Conservation (phyloP, 805 yeast genomes). For the Ogataea minuta region DNA sequence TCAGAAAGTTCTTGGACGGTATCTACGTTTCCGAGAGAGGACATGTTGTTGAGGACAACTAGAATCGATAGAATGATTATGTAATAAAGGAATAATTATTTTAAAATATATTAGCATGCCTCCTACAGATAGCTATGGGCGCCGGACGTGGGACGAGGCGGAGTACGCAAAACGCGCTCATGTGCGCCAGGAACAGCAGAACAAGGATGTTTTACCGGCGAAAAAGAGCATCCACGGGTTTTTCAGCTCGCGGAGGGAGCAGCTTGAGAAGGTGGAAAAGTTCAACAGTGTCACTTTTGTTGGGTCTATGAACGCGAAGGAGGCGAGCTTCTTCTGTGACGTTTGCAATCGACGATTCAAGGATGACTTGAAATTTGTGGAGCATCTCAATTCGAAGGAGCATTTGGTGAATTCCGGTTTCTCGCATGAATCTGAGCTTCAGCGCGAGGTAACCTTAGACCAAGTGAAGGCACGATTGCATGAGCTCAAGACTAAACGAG, state of each 20-base stretch:
- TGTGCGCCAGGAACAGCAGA: conserved; percentile 7
- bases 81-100: conserved; percentile 2
- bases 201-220: conserved; percentile 13
- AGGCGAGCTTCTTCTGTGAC: conserved; percentile 85
- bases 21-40: conserved; percentile 98
- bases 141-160: conserved; percentile 72
- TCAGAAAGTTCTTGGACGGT: conserved; percentile 99
- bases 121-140: conserved; percentile 40
- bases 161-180: conserved; percentile 54
- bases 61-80: conserved; percentile 3
- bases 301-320: conserved; percentile 33
- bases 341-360: conserved; percentile 76
- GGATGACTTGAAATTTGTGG: conserved; percentile 77
- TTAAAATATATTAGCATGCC: neutral
- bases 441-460: conserved; percentile 44
- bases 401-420: conserved; percentile 50
- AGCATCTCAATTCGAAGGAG: conserved; percentile 76
- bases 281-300: conserved; percentile 27
- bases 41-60: conserved; percentile 57
- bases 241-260: conserved; percentile 22
- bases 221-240: conserved; percentile 21
- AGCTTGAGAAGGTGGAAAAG: conserved; percentile 26
- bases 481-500: conserved; percentile 33
- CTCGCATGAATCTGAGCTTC: conserved; percentile 17
- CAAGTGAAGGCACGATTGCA: conserved; percentile 45